Base-by-base conservation (phyloP, 441 rosid genomes). In the Pelargonium myrrhifolium region DNA sequence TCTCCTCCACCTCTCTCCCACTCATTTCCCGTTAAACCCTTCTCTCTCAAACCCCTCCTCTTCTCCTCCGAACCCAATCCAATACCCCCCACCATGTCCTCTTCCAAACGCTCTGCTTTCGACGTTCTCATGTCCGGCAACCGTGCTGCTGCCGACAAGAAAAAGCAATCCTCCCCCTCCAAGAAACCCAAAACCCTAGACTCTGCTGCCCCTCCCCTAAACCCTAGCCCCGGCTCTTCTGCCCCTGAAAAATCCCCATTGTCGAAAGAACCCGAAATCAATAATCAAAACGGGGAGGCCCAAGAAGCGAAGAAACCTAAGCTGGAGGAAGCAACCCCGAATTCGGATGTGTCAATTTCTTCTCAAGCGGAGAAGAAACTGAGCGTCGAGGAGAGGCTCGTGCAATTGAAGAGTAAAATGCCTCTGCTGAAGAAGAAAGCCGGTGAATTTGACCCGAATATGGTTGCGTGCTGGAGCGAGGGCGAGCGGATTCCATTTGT, bases 401-500 rank as follows among this genome's bases (percentile, higher is more conserved):
- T 66, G 14, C 84, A 82, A 35, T 3, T 88, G 79, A 93, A 84
- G 85, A 75, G 80, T 37, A 87, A 84, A 72, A 78, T 88, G 47
- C 80, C 65, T 28, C 66, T 72, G 69, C 55, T 91, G 83, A 93
- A 85, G 86, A 84, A 81, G 83, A 84, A 85, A 79, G 78, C 90
- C 0, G 76, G 69, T 3, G 91, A 89, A 35, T 91, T 89, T 66
- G 76, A 82, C 47, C 89, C 97, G 2, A 71, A 77, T 42, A 73
- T 17, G 66, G 78, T 86, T 67, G 85, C 84, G 14, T 76, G 73
- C 68, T 94, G 95, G 97, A 87, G 68, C 75, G 82, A 82, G 21
- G 88, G 86, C n/a, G 91, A 89, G 77, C 85, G 81, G 67, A 96
- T 94, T 69, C 96, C 97, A 39, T 94, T 94, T 72, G 49, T 87